Evolutionary conservation across 2,329 filamentous ascomycete species (phyloP).

Genomic region (Xylaria sp.): DNA sequence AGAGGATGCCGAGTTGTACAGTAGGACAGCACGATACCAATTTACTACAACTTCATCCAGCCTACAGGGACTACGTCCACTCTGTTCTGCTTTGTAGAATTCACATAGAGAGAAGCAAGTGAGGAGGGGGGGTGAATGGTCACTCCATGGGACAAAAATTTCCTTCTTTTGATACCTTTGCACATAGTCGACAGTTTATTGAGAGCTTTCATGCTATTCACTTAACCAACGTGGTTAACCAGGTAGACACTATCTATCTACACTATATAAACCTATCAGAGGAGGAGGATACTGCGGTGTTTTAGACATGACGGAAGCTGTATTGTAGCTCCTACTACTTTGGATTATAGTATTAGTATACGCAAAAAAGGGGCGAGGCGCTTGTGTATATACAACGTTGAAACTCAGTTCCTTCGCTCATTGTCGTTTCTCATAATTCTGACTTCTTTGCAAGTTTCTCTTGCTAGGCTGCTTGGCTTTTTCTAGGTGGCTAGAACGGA

Average conservation of each 20-base stretch:
- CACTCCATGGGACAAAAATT: neutral
- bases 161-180: neutral
- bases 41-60: constrained; percentile 24
- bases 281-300: constrained; percentile 1
- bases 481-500: neutral
- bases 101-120: neutral
- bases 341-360: constrained; percentile 39
- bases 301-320: constrained; percentile 25
- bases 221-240: neutral
- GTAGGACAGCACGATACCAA: constrained; percentile 28
- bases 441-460: constrained; percentile 5
- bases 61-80: neutral
- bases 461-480: neutral
- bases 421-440: constrained; percentile 24
- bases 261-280: neutral
- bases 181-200: neutral
- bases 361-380: constrained; percentile 24
- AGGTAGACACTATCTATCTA: constrained; percentile 1
- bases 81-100: constrained; percentile 11
- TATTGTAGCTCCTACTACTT: constrained; percentile 24
- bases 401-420: constrained; percentile 11
- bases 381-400: constrained; percentile 35
- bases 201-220: neutral
- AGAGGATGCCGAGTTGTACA: constrained; percentile 25
- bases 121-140: neutral